phyloP scores from a whole-genome alignment of 1,284 basidiomycete genomes.

The Malassezia vespertilionis region DNA sequence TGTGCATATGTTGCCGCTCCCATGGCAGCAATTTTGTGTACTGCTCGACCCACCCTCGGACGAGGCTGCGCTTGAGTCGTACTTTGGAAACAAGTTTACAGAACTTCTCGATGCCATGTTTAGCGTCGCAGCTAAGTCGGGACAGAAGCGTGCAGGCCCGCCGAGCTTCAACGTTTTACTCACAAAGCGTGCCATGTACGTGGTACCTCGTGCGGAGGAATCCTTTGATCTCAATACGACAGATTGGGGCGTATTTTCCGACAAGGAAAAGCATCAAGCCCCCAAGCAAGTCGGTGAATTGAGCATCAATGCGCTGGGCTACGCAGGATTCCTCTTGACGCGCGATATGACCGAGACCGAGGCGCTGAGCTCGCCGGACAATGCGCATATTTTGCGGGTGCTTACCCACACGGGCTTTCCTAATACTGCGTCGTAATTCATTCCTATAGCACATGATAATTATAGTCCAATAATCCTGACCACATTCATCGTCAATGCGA shows the following conservation, averaged over 20 bases:
- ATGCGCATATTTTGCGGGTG: constrained; percentile 7
- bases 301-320: constrained; percentile 35
- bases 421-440: too few species aligned
- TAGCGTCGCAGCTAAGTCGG: constrained; percentile 8
- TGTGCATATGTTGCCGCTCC: constrained; percentile 33
- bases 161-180: constrained; percentile 41
- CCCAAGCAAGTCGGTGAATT: constrained; percentile 19
- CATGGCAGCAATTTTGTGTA: constrained; percentile 44
- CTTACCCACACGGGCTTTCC: constrained; percentile 3
- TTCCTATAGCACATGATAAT: too few species aligned
- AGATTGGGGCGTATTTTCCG: constrained; percentile 8
- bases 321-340: constrained; percentile 37
- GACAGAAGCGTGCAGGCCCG: not conserved
- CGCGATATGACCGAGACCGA: constrained; percentile 25
- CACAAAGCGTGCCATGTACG: constrained; percentile 36
- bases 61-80: constrained; percentile 17
- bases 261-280: constrained; percentile 2
- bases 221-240: constrained; percentile 20
- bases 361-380: constrained; percentile 14
- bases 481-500: constrained; percentile 8
- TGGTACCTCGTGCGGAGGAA: constrained; percentile 34
- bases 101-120: constrained; percentile 36
- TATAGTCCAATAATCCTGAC: not conserved
- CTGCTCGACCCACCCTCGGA: constrained; percentile 22
- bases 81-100: constrained; percentile 33